Base-by-base conservation (phyloP, 768 basidiomycete species). In the Brasilioporus rufonigricans region DNA sequence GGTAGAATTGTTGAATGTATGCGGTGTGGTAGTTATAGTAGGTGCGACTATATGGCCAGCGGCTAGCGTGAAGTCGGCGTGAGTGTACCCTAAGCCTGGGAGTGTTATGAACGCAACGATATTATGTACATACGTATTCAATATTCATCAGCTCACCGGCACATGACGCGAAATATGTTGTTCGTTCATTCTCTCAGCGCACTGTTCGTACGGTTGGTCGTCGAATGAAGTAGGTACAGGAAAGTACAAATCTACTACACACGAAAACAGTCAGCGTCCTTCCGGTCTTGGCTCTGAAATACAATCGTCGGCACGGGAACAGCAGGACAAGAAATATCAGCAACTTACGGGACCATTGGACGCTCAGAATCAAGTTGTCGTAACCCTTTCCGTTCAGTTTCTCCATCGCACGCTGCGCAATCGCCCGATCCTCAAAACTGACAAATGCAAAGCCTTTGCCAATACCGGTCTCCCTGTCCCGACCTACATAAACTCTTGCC, bases 381-480 rank as follows among this genome's bases (percentile, higher is more conserved):
- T 96, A 98, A 21, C 93, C 94, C 64, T 83, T 82, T 24, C 95
- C 96, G 65, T 98, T 80, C 61, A 94, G 85, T 73, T 93, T 96
- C 65, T 91, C 85, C 76, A 97, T 87, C 40, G 97, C 97, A 67
- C 77, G 81, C 73, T 96, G 91, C 19, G 92, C 97, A 50, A 78
- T 76, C 12, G 81, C 77, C 66, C 80, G 78, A 16, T 87, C 87
- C 67, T 98, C 96, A 65, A 97, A 99, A 70, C 89, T 92, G 52
- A 99, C 95, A 63, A 98, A 98, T 16, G 95, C 96, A 70, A 96
- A 97, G 46, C 96, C 96, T 73, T 96, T 97, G 53, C 94, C 94
- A 21, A 89, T 81, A 44, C 95, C 92, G 10, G 96, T 98, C 65
- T 97, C 95, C 50, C 93, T 80, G 70, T 99, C 97, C 43, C 91